These are phyloP conservation scores for Coprinopsis sp. DNA, from an alignment of 768 basidiomycete species.

Conservation along the genomic window DNA sequence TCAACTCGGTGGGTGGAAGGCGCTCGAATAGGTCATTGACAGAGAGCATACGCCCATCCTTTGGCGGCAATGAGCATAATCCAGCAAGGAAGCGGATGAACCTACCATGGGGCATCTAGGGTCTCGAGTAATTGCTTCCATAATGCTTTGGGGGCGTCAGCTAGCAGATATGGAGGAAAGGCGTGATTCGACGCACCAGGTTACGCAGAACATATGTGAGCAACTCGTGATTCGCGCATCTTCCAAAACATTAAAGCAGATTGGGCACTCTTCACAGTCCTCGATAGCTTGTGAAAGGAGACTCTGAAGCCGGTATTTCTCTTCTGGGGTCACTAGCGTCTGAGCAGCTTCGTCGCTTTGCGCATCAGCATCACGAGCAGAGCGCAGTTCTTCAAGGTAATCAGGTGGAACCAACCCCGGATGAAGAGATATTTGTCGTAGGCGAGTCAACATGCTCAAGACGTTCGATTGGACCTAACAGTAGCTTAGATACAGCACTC, in stretches of 20 bases:
- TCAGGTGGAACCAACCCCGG: slow-evolving; percentile 67
- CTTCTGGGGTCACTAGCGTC: slow-evolving; percentile 46
- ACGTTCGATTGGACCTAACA: slow-evolving; percentile 62
- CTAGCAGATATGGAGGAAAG: background rate
- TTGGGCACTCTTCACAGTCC: slow-evolving; percentile 79
- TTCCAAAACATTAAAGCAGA: slow-evolving; percentile 57
- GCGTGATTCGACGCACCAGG: slow-evolving; percentile 44
- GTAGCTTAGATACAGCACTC: slow-evolving; percentile 3
- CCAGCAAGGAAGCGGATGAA: background rate
- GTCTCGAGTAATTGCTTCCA: slow-evolving; percentile 64
- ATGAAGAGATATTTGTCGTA: slow-evolving; percentile 79
- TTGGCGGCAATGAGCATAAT: background rate
- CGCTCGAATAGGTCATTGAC: slow-evolving; percentile 58
- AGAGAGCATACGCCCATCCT: slow-evolving; percentile 69
- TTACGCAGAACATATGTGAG: slow-evolving; percentile 65
- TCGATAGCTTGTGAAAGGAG: slow-evolving; percentile 65
- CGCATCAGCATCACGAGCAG: slow-evolving; percentile 32
- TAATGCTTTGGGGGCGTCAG: slow-evolving; percentile 42
- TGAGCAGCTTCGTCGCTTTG: slow-evolving; percentile 21
- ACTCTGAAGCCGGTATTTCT: slow-evolving; percentile 52
- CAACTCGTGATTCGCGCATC: slow-evolving; percentile 74
- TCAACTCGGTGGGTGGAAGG: slow-evolving; percentile 61
- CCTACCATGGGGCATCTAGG: slow-evolving; percentile 79
- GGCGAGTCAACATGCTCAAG: slow-evolving; percentile 77
- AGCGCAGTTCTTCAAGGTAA: slow-evolving; percentile 62